Evolutionary conservation across 1,284 basidiomycete species (phyloP).

Genomic region (Ganoderma meredithae): DNA sequence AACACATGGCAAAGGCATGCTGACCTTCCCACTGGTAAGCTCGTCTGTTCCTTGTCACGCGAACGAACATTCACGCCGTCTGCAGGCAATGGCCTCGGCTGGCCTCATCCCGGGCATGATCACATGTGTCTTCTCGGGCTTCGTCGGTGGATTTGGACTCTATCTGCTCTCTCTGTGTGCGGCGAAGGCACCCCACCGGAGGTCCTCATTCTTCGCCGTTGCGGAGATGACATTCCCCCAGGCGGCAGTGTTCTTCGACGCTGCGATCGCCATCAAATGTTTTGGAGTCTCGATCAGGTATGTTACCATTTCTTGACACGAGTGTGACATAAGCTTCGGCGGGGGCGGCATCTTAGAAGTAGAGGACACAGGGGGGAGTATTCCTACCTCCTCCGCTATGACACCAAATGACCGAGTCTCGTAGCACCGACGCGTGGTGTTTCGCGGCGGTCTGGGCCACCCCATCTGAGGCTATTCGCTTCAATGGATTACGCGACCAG

Average conservation of each 20-base stretch:
- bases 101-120: constrained; percentile 88
- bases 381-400: background rate
- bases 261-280: constrained; percentile 95
- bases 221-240: constrained; percentile 87
- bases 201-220: constrained; percentile 89
- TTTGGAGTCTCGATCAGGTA: constrained; percentile 96
- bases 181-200: constrained; percentile 75
- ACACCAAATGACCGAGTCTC: background rate
- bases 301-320: background rate
- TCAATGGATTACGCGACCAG: background rate
- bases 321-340: constrained; percentile 26
- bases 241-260: constrained; percentile 87
- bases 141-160: constrained; percentile 85
- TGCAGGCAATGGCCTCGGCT: constrained; percentile 83
- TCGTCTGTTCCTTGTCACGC: background rate
- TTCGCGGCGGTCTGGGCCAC: background rate
- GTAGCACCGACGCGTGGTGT: background rate
- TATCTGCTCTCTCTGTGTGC: constrained; percentile 92
- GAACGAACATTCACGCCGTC: constrained; percentile 1
- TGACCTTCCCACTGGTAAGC: constrained; percentile 81
- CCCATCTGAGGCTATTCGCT: background rate
- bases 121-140: constrained; percentile 89
- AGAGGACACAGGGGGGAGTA: background rate
- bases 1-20: constrained; percentile 65
- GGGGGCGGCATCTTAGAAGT: background rate